A percentile compares a stretch with the other conserved stretches of the same genome.
These are phyloP conservation scores for Scytalidium sp. DNA, from an alignment of 2,329 filamentous ascomycete species.

Conservation along the genomic window DNA sequence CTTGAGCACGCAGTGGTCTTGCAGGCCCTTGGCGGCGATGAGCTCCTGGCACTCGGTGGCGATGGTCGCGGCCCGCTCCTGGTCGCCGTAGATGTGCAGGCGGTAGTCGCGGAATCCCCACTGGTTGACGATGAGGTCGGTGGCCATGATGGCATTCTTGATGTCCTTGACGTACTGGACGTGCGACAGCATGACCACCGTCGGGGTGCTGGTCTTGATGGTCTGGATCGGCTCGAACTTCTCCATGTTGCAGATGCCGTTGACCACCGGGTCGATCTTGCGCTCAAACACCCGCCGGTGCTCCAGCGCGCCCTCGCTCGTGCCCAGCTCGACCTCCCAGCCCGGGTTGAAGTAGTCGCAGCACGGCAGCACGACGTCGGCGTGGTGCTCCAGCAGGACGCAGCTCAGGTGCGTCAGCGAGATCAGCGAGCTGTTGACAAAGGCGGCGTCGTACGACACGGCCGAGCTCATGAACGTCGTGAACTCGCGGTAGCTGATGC, in stretches of 20 bases:
- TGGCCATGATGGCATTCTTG: conserved; percentile 51
- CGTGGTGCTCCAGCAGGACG: conserved; percentile 43
- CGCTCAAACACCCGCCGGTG: conserved; percentile 51
- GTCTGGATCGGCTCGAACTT: conserved; percentile 50
- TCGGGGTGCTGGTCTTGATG: conserved; percentile 48
- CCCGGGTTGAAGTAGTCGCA: conserved; percentile 53
- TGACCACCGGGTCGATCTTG: conserved; percentile 54
- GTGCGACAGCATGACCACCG: conserved; percentile 53
- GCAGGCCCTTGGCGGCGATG: conserved; percentile 33
- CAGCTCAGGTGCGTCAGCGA: conserved; percentile 38
- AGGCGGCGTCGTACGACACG: conserved; percentile 38
- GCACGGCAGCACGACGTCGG: conserved; percentile 49
- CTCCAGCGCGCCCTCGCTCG: conserved; percentile 46
- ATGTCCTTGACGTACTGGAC: conserved; percentile 49
- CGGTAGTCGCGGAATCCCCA: conserved; percentile 54
- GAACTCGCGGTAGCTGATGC: conserved; percentile 53
- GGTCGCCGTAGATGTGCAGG: conserved; percentile 51
- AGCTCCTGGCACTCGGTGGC: conserved; percentile 55
- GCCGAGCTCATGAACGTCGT: conserved; percentile 40
- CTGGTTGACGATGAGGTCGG: conserved; percentile 54
- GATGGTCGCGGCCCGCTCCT: conserved; percentile 52
- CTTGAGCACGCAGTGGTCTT: conserved; percentile 46
- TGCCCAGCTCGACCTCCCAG: conserved; percentile 57
- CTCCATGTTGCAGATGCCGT: conserved; percentile 54
- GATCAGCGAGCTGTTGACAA: conserved; percentile 37